Base-by-base conservation (phyloP, 345 rosid species). In the Eutrema yunnanense region DNA sequence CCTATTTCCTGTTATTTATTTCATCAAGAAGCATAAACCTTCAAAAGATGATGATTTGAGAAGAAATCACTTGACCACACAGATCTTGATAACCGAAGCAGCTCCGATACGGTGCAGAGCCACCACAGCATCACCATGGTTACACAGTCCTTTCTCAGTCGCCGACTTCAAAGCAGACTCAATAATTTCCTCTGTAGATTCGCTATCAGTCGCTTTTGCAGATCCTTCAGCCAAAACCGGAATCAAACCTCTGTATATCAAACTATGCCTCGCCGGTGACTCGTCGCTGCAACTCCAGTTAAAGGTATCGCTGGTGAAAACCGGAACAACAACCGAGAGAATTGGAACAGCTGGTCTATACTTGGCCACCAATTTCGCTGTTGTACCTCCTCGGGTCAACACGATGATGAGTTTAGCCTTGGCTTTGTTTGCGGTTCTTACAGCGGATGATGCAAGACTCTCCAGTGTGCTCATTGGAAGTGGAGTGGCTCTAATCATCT, bases 71-170 rank as follows among this genome's bases (percentile, higher is more conserved):
- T 66, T 66, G 38, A 66, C 71, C 37, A 51, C 60, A 37, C 59
- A 66, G 59, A 66, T 66, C 48, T 66, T 66, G 71, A 66, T 66
- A 51, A 66, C 71, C 19, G 71, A 66, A 51, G 71, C 71, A 66
- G 59, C 9, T 37, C 71, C 71, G 13, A 66, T 51, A 12, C 60
- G 71, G 71, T 50, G 71, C 49, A 66, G 59, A 66, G 71, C 71
- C 59, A 66, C 60, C n/a, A 66, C 71, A 5, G 71, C 59, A 38
- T 66, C 71, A 13, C 71, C 71, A 38, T 51, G 59, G 48, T 66
- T 66, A 27, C 71, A 66, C 9, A 66, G 49, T 8, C 60, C 71
- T 66, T 66, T 51, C 37, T 51, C 60, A 37, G 59, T 66, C n/a
- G 60, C 71, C 5, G 59, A 52, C 60, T 66, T 51, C 36, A 65